Percentiles rank a stretch among this genome's conserved stretches.
phyloP scores from a whole-genome alignment of 2,329 filamentous ascomycete genomes.

The Fusarium liriodendri region DNA sequence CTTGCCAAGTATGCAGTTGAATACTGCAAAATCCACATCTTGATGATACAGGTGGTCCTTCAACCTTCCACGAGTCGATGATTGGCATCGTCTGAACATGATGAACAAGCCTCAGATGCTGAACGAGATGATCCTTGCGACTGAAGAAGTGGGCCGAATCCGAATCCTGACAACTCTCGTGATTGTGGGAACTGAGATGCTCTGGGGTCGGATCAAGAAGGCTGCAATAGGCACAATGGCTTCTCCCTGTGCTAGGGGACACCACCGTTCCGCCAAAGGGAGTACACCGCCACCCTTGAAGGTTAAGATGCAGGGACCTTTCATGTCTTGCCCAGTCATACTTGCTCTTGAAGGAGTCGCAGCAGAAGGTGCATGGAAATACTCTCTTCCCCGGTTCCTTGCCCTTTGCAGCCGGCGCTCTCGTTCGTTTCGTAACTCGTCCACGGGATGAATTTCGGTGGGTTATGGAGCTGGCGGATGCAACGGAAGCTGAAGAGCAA shows the following conservation, averaged over 20 bases:
- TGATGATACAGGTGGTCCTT: constrained; percentile 36
- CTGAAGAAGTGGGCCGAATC: constrained; percentile 33
- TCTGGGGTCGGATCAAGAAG: constrained; percentile 30
- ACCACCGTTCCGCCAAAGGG: constrained; percentile 33
- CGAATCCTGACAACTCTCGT: constrained; percentile 21
- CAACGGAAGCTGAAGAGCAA: constrained; percentile 23
- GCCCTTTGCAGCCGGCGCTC: neutral
- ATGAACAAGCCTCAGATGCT: constrained; percentile 46
- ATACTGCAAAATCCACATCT: constrained; percentile 47
- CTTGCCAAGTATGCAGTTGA: constrained; percentile 40
- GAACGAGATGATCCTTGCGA: constrained; percentile 47
- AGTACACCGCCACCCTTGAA: constrained; percentile 37
- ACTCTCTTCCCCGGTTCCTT: constrained; percentile 9
- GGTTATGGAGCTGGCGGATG: constrained; percentile 1
- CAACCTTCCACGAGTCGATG: constrained; percentile 49
- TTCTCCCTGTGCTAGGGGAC: constrained; percentile 33
- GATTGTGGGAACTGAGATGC: constrained; percentile 42
- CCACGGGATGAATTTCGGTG: constrained; percentile 4
- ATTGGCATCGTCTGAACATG: constrained; percentile 52
- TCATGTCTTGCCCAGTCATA: constrained; percentile 41
- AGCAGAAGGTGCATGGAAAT: constrained; percentile 40
- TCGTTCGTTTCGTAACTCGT: constrained; percentile 21
- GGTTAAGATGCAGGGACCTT: constrained; percentile 35
- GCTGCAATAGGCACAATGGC: constrained; percentile 42
- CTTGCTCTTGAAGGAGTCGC: constrained; percentile 41